These are phyloP conservation scores for Ochetophila trinervis DNA, from an alignment of 306 rosid genomes.

Conservation along the genomic window DNA sequence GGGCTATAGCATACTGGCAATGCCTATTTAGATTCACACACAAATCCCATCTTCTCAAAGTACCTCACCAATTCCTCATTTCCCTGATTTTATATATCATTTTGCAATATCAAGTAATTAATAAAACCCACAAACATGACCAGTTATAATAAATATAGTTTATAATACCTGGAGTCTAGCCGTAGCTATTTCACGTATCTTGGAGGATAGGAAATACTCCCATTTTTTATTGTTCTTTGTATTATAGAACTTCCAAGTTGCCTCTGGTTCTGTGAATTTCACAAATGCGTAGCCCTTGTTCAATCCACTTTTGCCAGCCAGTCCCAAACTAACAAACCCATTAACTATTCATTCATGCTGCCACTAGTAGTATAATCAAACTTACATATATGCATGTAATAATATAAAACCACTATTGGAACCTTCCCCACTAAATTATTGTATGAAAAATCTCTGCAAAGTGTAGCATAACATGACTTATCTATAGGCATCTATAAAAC, in stretches of 20 bases:
- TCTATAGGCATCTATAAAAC: too few relatives aligned
- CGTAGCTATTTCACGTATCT: conserved; percentile 37
- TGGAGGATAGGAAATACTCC: conserved; percentile 44
- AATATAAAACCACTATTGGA: conserved; percentile 22
- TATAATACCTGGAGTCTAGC: conserved; percentile 54
- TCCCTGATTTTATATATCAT: too few relatives aligned
- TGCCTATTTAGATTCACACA: conserved; percentile 30
- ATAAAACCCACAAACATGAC: too few relatives aligned
- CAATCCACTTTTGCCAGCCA: conserved; percentile 33
- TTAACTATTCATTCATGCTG: too few relatives aligned
- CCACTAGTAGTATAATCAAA: too few relatives aligned
- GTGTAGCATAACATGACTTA: too few relatives aligned
- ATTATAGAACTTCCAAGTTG: conserved; percentile 39
- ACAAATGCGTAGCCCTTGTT: conserved; percentile 75
- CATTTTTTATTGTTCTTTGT: conserved; percentile 32
- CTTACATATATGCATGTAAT: too few relatives aligned
- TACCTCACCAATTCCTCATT: conserved; percentile 32
- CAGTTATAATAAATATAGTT: too few relatives aligned
- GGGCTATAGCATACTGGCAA: conserved; percentile 49
- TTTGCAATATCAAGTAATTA: too few relatives aligned
- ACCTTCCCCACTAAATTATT: too few relatives aligned
- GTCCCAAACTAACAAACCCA: too few relatives aligned
- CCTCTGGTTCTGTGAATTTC: conserved; percentile 47
- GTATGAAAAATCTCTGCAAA: too few relatives aligned
- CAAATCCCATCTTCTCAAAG: conserved; percentile 40